These are phyloP conservation scores for Puccinia hordei DNA, from an alignment of 1,284 basidiomycete species.

Conservation along the genomic window DNA sequence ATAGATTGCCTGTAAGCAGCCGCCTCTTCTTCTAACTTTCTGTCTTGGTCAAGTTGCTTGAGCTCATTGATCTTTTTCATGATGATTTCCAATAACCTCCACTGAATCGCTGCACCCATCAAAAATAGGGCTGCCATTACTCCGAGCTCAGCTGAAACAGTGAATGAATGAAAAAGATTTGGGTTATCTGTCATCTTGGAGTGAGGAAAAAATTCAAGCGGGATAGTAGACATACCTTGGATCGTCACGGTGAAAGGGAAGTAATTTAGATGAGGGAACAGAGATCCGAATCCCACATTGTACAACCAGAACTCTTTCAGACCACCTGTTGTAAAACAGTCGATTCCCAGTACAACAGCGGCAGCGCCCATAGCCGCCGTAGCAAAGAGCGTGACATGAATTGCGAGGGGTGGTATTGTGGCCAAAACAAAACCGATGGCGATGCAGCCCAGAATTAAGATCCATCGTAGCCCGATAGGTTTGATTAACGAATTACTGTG, in stretches of 20 bases:
- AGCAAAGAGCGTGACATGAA: slow-evolving; percentile 39
- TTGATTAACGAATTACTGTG: slow-evolving; percentile 22
- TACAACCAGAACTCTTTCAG: slow-evolving; percentile 49
- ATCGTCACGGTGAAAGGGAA: slow-evolving; percentile 40
- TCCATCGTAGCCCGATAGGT: slow-evolving; percentile 28
- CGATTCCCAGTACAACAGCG: slow-evolving; percentile 40
- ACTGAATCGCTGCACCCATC: slow-evolving; percentile 40
- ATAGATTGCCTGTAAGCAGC: slow-evolving; percentile 38
- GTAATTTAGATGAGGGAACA: slow-evolving; percentile 6
- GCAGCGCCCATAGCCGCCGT: slow-evolving; percentile 42
- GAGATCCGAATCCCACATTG: slow-evolving; percentile 37
- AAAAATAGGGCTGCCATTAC: slow-evolving; percentile 35
- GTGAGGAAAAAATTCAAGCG: not conserved
- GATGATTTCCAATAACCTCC: slow-evolving; percentile 47
- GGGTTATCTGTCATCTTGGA: no score
- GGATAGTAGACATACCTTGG: slow-evolving; percentile 3
- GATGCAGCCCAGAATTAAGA: slow-evolving; percentile 34
- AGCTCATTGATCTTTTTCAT: slow-evolving; percentile 19
- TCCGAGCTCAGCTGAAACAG: slow-evolving; percentile 32
- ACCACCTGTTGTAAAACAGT: slow-evolving; percentile 42
- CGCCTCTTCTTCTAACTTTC: slow-evolving; percentile 31
- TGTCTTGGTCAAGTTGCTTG: slow-evolving; percentile 25
- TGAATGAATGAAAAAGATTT: not conserved
- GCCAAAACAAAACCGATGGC: slow-evolving; percentile 33
- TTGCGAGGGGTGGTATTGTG: slow-evolving; percentile 17